phyloP scores from a whole-genome alignment of 2,329 filamentous ascomycete genomes.

The Verticillium tricorpus region DNA sequence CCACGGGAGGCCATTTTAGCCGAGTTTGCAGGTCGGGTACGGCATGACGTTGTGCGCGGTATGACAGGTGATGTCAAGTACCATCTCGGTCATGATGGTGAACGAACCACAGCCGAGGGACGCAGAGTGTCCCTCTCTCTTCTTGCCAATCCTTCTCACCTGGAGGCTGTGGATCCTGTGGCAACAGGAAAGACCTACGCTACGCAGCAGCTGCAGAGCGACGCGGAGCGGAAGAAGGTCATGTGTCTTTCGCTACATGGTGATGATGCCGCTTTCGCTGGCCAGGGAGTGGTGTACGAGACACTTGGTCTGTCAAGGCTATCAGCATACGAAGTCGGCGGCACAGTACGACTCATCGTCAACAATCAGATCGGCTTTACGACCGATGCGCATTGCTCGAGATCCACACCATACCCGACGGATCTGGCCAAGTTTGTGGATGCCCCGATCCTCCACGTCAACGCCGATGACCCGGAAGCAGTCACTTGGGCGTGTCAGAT shows the following conservation, averaged over 20 bases:
- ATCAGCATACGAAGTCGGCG: constrained; percentile 92
- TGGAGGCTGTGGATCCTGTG: constrained; percentile 96
- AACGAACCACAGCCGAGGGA: constrained; percentile 92
- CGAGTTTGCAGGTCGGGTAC: constrained; percentile 85
- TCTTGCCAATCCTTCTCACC: constrained; percentile 95
- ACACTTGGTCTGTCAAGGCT: constrained; percentile 95
- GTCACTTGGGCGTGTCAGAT: constrained; percentile 97
- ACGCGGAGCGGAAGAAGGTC: constrained; percentile 77
- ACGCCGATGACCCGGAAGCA: constrained; percentile 95
- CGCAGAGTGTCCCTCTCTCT: constrained; percentile 97
- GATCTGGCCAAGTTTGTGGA: constrained; percentile 99
- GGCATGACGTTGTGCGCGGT: constrained; percentile 78
- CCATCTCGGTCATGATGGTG: constrained; percentile 99
- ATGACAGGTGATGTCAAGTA: constrained; percentile 95
- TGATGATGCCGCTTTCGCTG: constrained; percentile 95
- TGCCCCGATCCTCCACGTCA: constrained; percentile 97
- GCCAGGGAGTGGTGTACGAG: constrained; percentile 95
- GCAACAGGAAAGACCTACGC: constrained; percentile 95
- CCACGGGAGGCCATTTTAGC: constrained; percentile 99
- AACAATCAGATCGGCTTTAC: constrained; percentile 99
- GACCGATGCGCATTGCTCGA: constrained; percentile 92
- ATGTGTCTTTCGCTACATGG: constrained; percentile 96
- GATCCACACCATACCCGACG: constrained; percentile 96
- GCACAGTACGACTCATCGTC: constrained; percentile 92
- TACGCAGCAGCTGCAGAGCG: constrained; percentile 97